Evolutionary conservation across 2,329 filamentous ascomycete species (phyloP).

Genomic region (Pseudopithomyces maydicus): DNA sequence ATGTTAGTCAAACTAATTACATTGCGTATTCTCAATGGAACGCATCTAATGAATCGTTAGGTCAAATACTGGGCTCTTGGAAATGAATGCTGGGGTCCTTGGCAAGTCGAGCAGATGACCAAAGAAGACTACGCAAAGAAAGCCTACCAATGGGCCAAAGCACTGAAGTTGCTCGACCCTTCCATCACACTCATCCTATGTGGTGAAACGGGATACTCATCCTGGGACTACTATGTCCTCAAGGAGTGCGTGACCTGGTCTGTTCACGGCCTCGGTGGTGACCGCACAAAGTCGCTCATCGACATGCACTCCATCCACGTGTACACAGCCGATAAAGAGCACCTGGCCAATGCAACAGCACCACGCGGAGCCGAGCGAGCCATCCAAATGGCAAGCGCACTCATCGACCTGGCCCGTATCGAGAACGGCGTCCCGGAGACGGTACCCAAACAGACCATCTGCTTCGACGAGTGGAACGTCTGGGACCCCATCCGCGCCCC

Average conservation of each 20-base stretch:
- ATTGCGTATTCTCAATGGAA: no score
- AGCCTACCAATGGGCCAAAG: slow-evolving; percentile 74
- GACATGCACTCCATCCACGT: slow-evolving; percentile 84
- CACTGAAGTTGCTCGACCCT: slow-evolving; percentile 73
- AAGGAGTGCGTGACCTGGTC: slow-evolving; percentile 67
- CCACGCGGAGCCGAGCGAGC: slow-evolving; percentile 73
- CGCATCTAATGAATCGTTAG: slow-evolving; percentile 6
- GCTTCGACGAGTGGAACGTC: slow-evolving; percentile 86
- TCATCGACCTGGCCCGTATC: slow-evolving; percentile 76
- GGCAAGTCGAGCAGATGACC: slow-evolving; percentile 71
- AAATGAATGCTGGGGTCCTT: slow-evolving; percentile 73
- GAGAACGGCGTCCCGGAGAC: slow-evolving; percentile 66
- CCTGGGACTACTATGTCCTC: slow-evolving; percentile 76
- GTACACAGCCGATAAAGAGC: slow-evolving; percentile 67
- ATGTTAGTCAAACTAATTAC: slow-evolving; percentile 47
- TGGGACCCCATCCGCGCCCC: slow-evolving; percentile 76
- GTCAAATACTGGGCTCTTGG: slow-evolving; percentile 87
- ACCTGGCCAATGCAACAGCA: slow-evolving; percentile 53
- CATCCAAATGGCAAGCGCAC: slow-evolving; percentile 69
- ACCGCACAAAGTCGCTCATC: slow-evolving; percentile 58
- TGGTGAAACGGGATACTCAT: slow-evolving; percentile 69
- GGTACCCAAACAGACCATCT: slow-evolving; percentile 71
- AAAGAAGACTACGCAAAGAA: slow-evolving; percentile 72
- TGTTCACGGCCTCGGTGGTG: slow-evolving; percentile 55
- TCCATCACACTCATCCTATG: slow-evolving; percentile 73